Conservation (phyloP, 2,329 filamentous ascomycete genomes). For the Fusarium verrucosum region DNA sequence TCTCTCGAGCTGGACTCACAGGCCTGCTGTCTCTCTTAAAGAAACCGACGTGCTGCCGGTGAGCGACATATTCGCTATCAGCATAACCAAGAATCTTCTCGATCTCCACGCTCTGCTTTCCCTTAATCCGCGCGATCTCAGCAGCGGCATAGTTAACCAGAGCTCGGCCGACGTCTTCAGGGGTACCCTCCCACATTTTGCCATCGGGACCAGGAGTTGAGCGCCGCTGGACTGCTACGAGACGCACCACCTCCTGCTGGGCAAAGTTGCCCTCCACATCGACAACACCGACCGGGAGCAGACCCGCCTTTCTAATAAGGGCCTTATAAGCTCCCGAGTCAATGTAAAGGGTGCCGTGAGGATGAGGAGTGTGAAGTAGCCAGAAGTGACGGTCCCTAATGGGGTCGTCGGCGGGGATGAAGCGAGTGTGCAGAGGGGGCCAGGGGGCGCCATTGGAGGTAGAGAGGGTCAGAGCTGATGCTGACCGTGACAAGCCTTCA, state of each 20-base stretch:
- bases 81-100: constrained; percentile 84
- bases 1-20: constrained; percentile 56
- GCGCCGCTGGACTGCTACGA: constrained; percentile 78
- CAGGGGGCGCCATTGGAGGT: constrained; percentile 45
- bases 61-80: constrained; percentile 92
- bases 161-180: constrained; percentile 83
- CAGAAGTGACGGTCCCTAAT: constrained; percentile 97
- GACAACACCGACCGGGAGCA: constrained; percentile 90
- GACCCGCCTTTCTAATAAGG: constrained; percentile 81
- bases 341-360: constrained; percentile 91
- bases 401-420: constrained; percentile 83
- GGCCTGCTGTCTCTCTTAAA: constrained; percentile 65
- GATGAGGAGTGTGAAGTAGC: constrained; percentile 90
- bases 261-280: constrained; percentile 89
- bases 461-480: constrained; percentile 54
- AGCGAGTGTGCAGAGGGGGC: constrained; percentile 87
- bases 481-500: constrained; percentile 52
- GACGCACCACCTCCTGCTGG: constrained; percentile 89
- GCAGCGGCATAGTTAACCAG: constrained; percentile 91
- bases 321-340: constrained; percentile 88
- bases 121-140: constrained; percentile 87
- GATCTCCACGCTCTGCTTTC: constrained; percentile 84
- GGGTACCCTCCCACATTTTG: constrained; percentile 60
- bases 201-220: constrained; percentile 53
- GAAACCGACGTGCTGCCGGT: constrained; percentile 87